These are phyloP conservation scores for Puccinia horiana DNA, from an alignment of 1,284 basidiomycete species.

Conservation along the genomic window DNA sequence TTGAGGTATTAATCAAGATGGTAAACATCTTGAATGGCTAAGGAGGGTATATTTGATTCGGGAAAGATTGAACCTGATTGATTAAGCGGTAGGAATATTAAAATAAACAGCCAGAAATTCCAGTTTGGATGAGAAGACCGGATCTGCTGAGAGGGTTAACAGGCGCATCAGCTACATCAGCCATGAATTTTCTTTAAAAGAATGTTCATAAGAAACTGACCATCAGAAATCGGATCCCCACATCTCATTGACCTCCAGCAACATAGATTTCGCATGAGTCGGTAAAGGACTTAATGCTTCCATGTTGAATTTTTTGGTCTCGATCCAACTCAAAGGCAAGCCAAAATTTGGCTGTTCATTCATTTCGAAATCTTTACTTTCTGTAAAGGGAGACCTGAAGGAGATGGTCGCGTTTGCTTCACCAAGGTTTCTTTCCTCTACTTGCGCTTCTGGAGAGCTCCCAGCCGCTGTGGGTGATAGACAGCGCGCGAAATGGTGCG, in stretches of 20 bases:
- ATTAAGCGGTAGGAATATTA: not conserved
- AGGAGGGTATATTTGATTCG: not conserved
- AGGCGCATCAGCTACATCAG: not conserved
- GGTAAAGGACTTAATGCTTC: conserved; percentile 11
- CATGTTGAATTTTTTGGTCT: conserved; percentile 11
- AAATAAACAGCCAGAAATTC: not conserved
- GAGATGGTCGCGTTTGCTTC: not conserved
- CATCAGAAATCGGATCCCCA: conserved; percentile 24
- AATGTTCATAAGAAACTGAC: not conserved
- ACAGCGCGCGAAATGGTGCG: conserved; percentile 5
- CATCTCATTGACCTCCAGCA: conserved; percentile 21
- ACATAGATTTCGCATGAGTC: conserved; percentile 8
- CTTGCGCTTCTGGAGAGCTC: conserved; percentile 8
- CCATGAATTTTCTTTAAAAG: not conserved
- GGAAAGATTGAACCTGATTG: not conserved
- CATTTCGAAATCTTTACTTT: conserved; percentile 3
- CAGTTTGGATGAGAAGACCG: not conserved
- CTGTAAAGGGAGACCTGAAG: conserved; percentile 29
- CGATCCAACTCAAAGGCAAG: conserved; percentile 24
- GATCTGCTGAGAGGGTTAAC: not conserved
- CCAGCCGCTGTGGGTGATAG: not conserved
- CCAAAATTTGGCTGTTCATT: not conserved
- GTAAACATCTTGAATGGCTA: not conserved
- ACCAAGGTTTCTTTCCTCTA: not conserved
- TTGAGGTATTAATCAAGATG: conserved; percentile 7